Evolutionary conservation across 2,329 filamentous ascomycete genomes (phyloP), one percentile per base, ranked within the genome.

Genomic region (Colletotrichum liriopes): DNA sequence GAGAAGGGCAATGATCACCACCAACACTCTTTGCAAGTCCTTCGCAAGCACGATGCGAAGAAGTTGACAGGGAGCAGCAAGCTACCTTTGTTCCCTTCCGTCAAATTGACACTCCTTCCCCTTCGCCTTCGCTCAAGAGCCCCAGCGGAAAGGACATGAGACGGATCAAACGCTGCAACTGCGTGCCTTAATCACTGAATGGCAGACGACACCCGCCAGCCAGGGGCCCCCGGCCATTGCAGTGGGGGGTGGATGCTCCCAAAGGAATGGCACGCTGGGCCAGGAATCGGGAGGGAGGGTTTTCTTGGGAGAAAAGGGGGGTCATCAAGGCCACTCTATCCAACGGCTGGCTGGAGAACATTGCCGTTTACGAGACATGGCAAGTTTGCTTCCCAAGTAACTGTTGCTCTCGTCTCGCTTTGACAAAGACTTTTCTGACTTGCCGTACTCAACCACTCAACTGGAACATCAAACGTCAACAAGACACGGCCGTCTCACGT

Each of bases 191-290:
- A n/a, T 9, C 14, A 16, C 32, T 37, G 32, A 35, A 23, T 14
- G 52, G 32, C 18, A 47, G n/a, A 55, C 20, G 66, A n/a, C 56
- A 67, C 47, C 47, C 41, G 51, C 11, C 65, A 51, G 51, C 51
- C 26, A 39, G 51, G 65, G 64, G 68, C 18, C 43, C 43, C 68
- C n/a, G 32, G 58, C 47, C 58, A 45, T 59, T 20, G 20, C n/a
- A 41, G 68, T 58, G 52, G n/a, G n/a, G 32, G 37, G 52, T 55
- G 52, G 52, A 71, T 63, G 43, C 55, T 71, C 68, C 68, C 65
- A 71, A 62, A 71, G 65, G 68, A 63, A 71, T 71, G 68, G 68
- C 68, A 71, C 68, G 65, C 68, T 68, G 65, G 56, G 58, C 64
- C 59, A 43, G 59, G 59, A 62, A 20, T 49, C 56, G 68, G n/a